Evolutionary conservation across 2,329 filamentous ascomycete species (phyloP).

Genomic region (Botryotinia globosa): DNA sequence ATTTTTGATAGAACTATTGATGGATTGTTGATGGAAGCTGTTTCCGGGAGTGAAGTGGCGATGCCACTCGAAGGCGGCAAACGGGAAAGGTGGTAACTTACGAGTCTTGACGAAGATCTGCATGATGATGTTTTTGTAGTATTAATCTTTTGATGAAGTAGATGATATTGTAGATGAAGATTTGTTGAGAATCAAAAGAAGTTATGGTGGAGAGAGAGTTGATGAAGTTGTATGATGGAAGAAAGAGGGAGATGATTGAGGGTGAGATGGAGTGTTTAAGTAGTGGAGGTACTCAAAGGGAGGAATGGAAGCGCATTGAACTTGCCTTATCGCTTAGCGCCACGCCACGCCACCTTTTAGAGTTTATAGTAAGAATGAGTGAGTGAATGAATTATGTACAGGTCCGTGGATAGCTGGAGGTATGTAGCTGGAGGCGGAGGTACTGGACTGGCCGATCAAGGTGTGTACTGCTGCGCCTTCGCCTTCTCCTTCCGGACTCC

Average conservation of each 20-base stretch:
- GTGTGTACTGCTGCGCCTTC: conserved; percentile 16
- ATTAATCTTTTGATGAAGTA: conserved; percentile 20
- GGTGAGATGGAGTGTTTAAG: conserved; percentile 29
- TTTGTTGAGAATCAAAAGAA: conserved; percentile 9
- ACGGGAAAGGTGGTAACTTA: conserved; percentile 50
- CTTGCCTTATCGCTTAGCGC: conserved; percentile 20
- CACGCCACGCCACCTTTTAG: conserved; percentile 12
- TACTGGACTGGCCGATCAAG: background rate
- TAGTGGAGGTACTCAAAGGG: conserved; percentile 18
- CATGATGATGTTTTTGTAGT: conserved; percentile 52
- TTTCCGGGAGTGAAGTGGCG: conserved; percentile 45
- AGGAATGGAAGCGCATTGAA: background rate
- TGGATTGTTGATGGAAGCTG: conserved; percentile 47
- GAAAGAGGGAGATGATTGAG: conserved; percentile 21
- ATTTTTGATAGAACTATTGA: conserved; percentile 45
- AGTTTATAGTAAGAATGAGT: background rate
- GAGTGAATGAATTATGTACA: conserved; percentile 16
- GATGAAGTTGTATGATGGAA: conserved; percentile 17
- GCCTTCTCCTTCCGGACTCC: no score
- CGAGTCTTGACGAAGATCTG: conserved; percentile 98
- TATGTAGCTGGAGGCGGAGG: no score
- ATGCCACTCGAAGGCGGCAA: conserved; percentile 27
- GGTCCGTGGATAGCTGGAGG: background rate
- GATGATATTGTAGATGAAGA: conserved; percentile 20
- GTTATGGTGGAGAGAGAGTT: conserved; percentile 1